Evolutionary conservation across 768 basidiomycete genomes (phyloP).

Genomic region (Dentipellis fragilis): DNA sequence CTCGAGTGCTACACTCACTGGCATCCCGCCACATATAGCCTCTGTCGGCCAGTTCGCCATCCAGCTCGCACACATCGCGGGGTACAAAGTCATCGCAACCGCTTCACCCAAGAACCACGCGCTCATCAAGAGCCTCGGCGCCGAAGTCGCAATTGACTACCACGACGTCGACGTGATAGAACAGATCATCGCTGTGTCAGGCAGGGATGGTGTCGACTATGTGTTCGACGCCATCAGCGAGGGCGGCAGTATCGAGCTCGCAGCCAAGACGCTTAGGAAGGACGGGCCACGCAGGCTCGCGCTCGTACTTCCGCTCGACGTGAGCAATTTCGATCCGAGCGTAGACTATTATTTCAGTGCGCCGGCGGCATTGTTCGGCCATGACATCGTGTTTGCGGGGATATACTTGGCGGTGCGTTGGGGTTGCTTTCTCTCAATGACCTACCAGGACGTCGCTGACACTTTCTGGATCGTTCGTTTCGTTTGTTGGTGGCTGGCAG

Average conservation of each 20-base stretch:
- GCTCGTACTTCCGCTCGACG: background rate
- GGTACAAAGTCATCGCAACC: constrained; percentile 26
- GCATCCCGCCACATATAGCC: constrained; percentile 11
- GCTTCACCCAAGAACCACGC: constrained; percentile 26
- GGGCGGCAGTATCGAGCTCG: background rate
- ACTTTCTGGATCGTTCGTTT: too few relatives aligned
- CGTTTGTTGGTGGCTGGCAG: background rate
- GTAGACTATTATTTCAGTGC: background rate
- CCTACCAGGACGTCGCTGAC: constrained; percentile 14
- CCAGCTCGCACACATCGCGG: constrained; percentile 23
- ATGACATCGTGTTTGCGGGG: background rate
- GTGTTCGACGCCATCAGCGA: constrained; percentile 3
- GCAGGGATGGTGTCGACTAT: constrained; percentile 16
- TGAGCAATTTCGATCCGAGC: background rate
- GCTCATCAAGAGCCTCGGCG: constrained; percentile 26
- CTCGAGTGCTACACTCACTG: constrained; percentile 15
- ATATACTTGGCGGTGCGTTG: constrained; percentile 1
- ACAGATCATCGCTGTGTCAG: constrained; percentile 17
- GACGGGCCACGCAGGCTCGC: background rate
- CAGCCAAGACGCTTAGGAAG: background rate
- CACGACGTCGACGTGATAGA: constrained; percentile 15
- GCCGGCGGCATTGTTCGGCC: background rate
- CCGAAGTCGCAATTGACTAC: constrained; percentile 24
- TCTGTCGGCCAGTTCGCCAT: constrained; percentile 19
- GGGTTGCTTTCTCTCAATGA: constrained; percentile 4